Base-by-base conservation (phyloP, 2,329 filamentous ascomycete species). In the Juglanconis oblonga region DNA sequence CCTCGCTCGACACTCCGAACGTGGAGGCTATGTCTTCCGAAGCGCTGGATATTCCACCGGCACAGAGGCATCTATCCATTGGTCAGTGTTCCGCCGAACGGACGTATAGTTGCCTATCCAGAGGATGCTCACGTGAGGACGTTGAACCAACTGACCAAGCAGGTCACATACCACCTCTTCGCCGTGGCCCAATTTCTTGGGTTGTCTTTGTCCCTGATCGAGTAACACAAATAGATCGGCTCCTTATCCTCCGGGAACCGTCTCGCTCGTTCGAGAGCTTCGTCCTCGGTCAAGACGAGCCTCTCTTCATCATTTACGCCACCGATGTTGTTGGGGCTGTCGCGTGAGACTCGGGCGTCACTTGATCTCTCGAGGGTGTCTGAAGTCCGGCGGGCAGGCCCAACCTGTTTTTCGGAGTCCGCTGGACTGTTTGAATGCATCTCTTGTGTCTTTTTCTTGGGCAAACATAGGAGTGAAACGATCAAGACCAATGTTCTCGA, bases 131-230 rank as follows among this genome's bases (percentile, higher is more conserved):
- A 47, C 44, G 58, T 59, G 24, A 59, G 52, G 17, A 59, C 38
- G 17, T 59, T 59, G 32, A 59, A 42, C 52, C 55, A 52, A 47
- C 58, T 54, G 9, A 59, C 58, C 11, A 59, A 55, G 33, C 52
- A 59, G 36, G 58, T 59, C 33, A 59, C 55, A 32, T 56, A 56
- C 58, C 58, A 59, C 5, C 55, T 59, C 33, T 48, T 59, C 45
- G 36, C 50, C 29, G 13, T 36, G 6, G 45, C 32, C 58, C 58
- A 59, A 45, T 59, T 56, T 4, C 58, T 40, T 3, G 58, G 58
- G 11, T 59, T 59, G 40, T 59, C 58, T 9, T n/a, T 29, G 52
- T 59, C 52, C 11, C 32, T 8, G 32, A 32, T 31, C 2, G 58
- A 52, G 36, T 59, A 59, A 9, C 17, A 13, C 10, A 59, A 47